phyloP scores from a whole-genome alignment of 1,284 basidiomycete genomes.

The Malassezia caprae region DNA sequence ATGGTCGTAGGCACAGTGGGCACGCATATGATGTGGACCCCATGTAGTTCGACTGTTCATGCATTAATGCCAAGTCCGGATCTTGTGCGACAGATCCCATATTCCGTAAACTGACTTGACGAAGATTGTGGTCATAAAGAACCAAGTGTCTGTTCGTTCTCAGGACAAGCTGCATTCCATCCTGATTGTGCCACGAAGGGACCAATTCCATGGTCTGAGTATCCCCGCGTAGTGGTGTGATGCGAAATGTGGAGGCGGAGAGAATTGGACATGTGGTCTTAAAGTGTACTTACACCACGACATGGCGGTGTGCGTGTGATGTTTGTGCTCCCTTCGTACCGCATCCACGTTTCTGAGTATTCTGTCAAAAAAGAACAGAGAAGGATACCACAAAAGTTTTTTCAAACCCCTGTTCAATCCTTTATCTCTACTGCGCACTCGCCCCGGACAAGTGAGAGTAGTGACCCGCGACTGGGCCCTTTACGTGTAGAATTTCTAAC shows the following conservation, averaged over 20 bases:
- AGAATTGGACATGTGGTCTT: neutral
- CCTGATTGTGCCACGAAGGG: constrained; percentile 7
- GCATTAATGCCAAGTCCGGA: neutral
- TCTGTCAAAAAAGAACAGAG: neutral
- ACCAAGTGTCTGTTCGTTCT: constrained; percentile 31
- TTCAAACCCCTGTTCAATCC: neutral
- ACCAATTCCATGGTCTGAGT: constrained; percentile 21
- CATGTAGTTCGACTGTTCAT: neutral
- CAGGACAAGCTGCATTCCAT: constrained; percentile 32
- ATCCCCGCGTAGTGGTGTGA: neutral
- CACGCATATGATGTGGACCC: neutral
- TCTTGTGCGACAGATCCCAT: neutral
- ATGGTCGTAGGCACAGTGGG: constrained; percentile 12
- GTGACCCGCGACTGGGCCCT: constrained; percentile 4
- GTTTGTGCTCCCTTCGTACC: constrained; percentile 3
- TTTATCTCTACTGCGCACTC: neutral
- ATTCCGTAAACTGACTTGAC: constrained; percentile 25
- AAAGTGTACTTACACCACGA: neutral
- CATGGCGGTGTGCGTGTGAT: neutral
- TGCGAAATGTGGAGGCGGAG: constrained; percentile 7
- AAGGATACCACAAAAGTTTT: neutral
- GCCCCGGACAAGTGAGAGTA: neutral
- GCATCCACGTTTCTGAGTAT: constrained; percentile 10
- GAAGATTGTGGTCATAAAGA: constrained; percentile 25
- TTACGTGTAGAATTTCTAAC: neutral